These are phyloP conservation scores for Symmetrospora coprosmae DNA, from an alignment of 768 basidiomycete genomes.

Conservation along the genomic window DNA sequence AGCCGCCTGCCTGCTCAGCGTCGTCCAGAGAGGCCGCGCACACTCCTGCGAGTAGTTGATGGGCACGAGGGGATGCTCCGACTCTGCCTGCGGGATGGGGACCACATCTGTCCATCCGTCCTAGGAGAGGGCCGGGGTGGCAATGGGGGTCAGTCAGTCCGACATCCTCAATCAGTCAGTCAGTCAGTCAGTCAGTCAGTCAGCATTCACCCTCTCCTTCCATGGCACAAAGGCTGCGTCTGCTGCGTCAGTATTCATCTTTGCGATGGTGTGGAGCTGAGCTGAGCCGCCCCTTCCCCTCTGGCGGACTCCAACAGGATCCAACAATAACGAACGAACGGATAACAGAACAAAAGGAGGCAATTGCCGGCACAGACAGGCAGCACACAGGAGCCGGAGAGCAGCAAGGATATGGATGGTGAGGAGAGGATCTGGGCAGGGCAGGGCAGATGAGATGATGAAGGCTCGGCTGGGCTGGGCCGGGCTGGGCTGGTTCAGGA, in stretches of 20 bases:
- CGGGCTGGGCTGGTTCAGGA: too few species aligned
- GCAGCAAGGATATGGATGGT: slow-evolving; percentile 9
- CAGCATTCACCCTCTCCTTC: not conserved
- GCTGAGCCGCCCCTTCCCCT: not conserved
- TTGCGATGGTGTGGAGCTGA: not conserved
- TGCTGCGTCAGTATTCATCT: not conserved
- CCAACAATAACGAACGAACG: too few species aligned
- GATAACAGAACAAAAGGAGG: not conserved
- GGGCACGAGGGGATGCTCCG: slow-evolving; percentile 62
- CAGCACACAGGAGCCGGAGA: not conserved
- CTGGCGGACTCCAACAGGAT: not conserved
- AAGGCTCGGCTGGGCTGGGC: too few species aligned
- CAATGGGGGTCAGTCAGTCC: not conserved
- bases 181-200: not conserved
- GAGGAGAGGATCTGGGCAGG: too few species aligned
- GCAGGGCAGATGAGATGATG: too few species aligned
- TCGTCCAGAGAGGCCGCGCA: slow-evolving; percentile 40
- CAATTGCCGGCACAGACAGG: not conserved
- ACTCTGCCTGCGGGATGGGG: slow-evolving; percentile 68
- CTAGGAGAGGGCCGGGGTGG: too few species aligned
- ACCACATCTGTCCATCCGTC: slow-evolving; percentile 57
- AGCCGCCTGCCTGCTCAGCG: not conserved
- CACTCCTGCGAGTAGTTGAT: slow-evolving; percentile 85
- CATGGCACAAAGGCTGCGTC: slow-evolving; percentile 3
- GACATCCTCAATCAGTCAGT: too few species aligned